Evolutionary conservation across 495 filamentous ascomycete genomes (phyloP).

Genomic region (Elaphomyces granulatus): DNA sequence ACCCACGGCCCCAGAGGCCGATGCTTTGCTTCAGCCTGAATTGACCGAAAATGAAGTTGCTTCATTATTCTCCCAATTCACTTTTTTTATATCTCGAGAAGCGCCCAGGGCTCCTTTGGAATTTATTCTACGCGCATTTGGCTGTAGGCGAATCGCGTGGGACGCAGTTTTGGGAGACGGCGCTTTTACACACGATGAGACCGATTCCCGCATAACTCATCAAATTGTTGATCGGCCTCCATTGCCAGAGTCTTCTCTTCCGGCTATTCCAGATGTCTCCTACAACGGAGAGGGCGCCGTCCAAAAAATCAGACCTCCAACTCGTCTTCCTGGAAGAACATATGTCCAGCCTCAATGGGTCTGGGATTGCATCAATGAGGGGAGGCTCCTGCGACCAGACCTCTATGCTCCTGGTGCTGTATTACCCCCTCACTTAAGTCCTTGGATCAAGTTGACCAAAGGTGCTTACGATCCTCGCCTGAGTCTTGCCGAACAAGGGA

Average conservation of each 20-base stretch:
- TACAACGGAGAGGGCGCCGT: conserved; percentile 38
- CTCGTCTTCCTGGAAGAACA: conserved; percentile 70
- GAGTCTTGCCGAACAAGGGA: conserved; percentile 59
- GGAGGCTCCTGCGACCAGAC: conserved; percentile 72
- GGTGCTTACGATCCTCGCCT: conserved; percentile 81
- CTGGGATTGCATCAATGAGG: conserved; percentile 89
- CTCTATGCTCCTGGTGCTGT: conserved; percentile 80
- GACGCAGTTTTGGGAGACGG: conserved; percentile 79
- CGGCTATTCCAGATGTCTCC: conserved; percentile 39
- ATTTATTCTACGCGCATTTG: conserved; percentile 87
- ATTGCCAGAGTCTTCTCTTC: conserved; percentile 45
- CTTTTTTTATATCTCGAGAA: conserved; percentile 87
- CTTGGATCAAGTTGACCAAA: conserved; percentile 77
- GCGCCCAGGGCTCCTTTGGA: conserved; percentile 82
- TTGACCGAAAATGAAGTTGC: conserved; percentile 38
- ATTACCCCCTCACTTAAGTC: conserved; percentile 86
- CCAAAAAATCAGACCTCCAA: conserved; percentile 33
- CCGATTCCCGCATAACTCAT: conserved; percentile 79
- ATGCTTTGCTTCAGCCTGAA: conserved; percentile 72
- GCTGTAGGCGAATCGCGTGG: conserved; percentile 94
- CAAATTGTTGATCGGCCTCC: conserved; percentile 87
- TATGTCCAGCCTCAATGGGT: conserved; percentile 98
- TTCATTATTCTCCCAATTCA: conserved; percentile 70
- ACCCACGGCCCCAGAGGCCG: conserved; percentile 60
- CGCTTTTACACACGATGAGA: conserved; percentile 78